Base-by-base conservation (phyloP, 495 filamentous ascomycete genomes). In the Viridothelium virens region DNA sequence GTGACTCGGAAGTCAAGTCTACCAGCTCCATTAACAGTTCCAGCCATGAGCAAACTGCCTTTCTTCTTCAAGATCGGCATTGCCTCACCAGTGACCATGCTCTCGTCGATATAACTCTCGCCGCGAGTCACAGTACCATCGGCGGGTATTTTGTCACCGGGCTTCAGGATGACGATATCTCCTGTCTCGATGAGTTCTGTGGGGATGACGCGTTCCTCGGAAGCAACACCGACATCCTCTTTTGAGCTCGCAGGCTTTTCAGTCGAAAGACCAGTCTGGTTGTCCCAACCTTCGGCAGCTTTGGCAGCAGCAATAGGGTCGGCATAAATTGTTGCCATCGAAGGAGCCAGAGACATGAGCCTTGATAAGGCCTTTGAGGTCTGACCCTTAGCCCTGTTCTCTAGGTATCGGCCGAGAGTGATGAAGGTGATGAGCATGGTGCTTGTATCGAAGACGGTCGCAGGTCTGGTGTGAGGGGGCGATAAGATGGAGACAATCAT, bases 371-470 rank as follows among this genome's bases (percentile, higher is more conserved):
- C 94, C 72, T 91, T 94, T 7, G 92, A 96, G 0, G 94, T 99
- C 75, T 97, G 91, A 2, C 94, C 94, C 77, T 99, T 99, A 25
- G 94, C 94, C 14, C 89, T 82, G 70, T 97, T 99, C 75, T 99
- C 94, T 9, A 99, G 75, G 79, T 89, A 97, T 41, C 94, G 86
- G 34, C 94, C 92, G 2, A 99, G 79, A 0, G 90, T 90, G 75
- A 96, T 91, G 76, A 97, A 97, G 0, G 91, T 96, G 73, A 99
- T 96, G 33, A 99, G 84, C 95, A 97, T 99, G 33, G 91, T 97
- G 74, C 92, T 96, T 0, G 94, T 99, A 70, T 99, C 94, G 69
- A 97, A 99, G 2, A 97, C 88, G 5, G 90, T 96, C 64, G 84
- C 86, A 2, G 94, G 94, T 31, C 87, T 83, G 7, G 79, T 82